Evolutionary conservation across 1,284 basidiomycete species (phyloP).

Genomic region (Chiua sp.): DNA sequence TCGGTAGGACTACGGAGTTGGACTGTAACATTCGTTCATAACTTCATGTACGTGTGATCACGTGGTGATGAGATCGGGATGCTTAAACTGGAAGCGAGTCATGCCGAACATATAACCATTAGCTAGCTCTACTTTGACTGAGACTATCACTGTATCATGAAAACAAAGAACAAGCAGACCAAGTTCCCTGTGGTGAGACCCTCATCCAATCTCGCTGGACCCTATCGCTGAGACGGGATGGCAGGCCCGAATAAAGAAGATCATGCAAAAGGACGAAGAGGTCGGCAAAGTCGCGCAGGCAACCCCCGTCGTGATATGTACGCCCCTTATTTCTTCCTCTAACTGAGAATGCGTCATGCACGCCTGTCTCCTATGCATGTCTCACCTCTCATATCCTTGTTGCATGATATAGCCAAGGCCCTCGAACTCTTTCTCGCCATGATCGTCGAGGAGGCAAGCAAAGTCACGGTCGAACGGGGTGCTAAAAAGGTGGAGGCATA

Average conservation of each 20-base stretch:
- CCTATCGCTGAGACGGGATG: slow-evolving; percentile 7
- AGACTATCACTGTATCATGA: slow-evolving; percentile 55
- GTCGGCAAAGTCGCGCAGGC: slow-evolving; percentile 99
- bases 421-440: slow-evolving; percentile 93
- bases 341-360: slow-evolving; percentile 13
- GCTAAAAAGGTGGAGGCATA: slow-evolving; percentile 93
- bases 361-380: slow-evolving; percentile 13
- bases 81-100: slow-evolving; percentile 8
- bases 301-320: slow-evolving; percentile 97
- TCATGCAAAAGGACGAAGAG: slow-evolving; percentile 99
- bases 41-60: too few relatives aligned
- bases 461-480: slow-evolving; percentile 82
- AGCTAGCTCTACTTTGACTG: background rate
- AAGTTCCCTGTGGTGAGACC: slow-evolving; percentile 78
- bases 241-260: slow-evolving; percentile 97
- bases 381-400: background rate
- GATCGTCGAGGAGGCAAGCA: slow-evolving; percentile 85
- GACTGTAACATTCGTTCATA: too few relatives aligned
- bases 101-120: slow-evolving; percentile 11
- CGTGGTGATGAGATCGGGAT: slow-evolving; percentile 30
- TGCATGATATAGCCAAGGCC: slow-evolving; percentile 79
- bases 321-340: slow-evolving; percentile 42
- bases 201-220: background rate
- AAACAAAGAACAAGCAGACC: slow-evolving; percentile 85
- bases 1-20: too few relatives aligned